These are phyloP conservation scores for Pichia insulana DNA, from an alignment of 805 yeast genomes.

Conservation along the genomic window DNA sequence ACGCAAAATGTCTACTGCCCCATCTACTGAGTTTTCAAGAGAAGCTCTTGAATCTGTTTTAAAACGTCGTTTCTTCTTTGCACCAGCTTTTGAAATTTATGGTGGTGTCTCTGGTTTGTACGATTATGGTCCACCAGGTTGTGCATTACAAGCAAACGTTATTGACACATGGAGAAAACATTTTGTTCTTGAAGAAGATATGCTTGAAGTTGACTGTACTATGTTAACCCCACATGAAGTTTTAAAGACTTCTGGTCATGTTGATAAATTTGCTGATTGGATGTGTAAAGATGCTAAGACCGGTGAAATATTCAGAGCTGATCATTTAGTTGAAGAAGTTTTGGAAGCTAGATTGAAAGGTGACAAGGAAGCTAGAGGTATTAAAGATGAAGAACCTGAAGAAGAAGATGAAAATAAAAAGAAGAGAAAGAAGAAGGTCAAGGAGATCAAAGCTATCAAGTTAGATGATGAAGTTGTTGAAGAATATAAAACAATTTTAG, in stretches of 20 bases:
- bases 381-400: conserved; percentile 51
- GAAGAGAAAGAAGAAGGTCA: conserved; percentile 92
- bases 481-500: conserved; percentile 81
- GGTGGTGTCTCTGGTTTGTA: conserved; percentile 98
- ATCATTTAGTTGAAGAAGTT: conserved; percentile 96
- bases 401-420: conserved; percentile 69
- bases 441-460: conserved; percentile 83
- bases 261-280: conserved; percentile 98
- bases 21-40: conserved; percentile 49
- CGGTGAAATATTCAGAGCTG: conserved; percentile 98
- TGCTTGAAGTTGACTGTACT: conserved; percentile 97
- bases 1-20: background rate
- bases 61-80: conserved; percentile 93
- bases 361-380: conserved; percentile 94
- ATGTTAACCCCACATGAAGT: conserved; percentile 98
- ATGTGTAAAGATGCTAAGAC: conserved; percentile 94
- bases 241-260: conserved; percentile 97
- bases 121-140: conserved; percentile 99
- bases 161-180: conserved; percentile 97
- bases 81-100: conserved; percentile 94
- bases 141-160: conserved; percentile 94
- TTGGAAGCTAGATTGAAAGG: conserved; percentile 94
- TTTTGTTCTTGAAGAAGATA: conserved; percentile 93
- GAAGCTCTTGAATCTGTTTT: conserved; percentile 84
- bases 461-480: conserved; percentile 70